Conservation (phyloP, 164 flowering plant species). For the Vitis riparia region DNA sequence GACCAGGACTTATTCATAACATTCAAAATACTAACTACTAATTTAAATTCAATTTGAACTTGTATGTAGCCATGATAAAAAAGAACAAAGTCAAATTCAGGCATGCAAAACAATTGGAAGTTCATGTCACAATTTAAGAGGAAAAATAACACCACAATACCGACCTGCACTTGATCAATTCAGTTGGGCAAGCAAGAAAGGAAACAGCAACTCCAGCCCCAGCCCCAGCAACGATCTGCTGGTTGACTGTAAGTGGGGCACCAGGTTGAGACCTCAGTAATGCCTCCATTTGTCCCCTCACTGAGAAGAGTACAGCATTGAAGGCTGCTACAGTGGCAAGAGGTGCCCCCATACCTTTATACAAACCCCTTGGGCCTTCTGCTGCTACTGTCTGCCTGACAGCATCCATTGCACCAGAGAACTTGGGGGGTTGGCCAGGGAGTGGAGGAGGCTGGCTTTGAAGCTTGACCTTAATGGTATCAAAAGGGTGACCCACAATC, state of each 20-base stretch:
- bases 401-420: constrained; percentile 89
- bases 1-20: neutral
- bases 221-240: constrained; percentile 79
- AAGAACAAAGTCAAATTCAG: too few species aligned
- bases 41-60: too few species aligned
- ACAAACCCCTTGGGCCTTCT: constrained; percentile 84
- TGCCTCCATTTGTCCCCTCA: constrained; percentile 89
- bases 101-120: too few species aligned
- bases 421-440: constrained; percentile 87
- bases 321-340: constrained; percentile 98
- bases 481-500: constrained; percentile 92
- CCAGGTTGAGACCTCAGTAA: constrained; percentile 83
- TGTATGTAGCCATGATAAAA: too few species aligned
- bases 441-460: constrained; percentile 91
- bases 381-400: constrained; percentile 84
- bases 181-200: constrained; percentile 94
- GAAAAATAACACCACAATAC: constrained; percentile 8
- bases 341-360: constrained; percentile 99
- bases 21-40: neutral
- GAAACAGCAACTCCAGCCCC: constrained; percentile 98
- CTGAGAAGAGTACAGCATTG: constrained; percentile 92
- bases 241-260: constrained; percentile 63
- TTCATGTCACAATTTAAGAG: neutral
- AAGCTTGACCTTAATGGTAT: constrained; percentile 95
- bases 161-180: constrained; percentile 94